Percentiles rank a stretch among this genome's conserved stretches.
These are phyloP conservation scores for Dalbergia oliveri DNA, from an alignment of 306 rosid genomes.

Conservation along the genomic window DNA sequence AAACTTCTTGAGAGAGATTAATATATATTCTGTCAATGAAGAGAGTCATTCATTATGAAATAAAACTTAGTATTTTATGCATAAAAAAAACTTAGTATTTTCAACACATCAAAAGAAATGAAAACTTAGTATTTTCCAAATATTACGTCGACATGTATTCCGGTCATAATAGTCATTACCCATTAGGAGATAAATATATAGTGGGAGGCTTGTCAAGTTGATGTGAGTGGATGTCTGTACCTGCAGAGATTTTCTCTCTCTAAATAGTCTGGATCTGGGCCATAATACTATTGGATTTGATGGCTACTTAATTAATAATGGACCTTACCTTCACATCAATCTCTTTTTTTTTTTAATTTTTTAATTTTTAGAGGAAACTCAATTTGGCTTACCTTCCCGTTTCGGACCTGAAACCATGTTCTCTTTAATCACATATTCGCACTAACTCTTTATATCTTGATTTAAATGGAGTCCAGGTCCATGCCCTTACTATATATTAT, in stretches of 20 bases:
- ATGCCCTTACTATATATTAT: background rate
- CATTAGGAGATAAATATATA: conserved; percentile 42
- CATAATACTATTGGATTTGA: conserved; percentile 32
- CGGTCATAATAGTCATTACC: conserved; percentile 20
- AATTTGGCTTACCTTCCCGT: background rate
- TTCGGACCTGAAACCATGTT: background rate
- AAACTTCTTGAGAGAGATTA: too few relatives aligned
- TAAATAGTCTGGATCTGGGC: conserved; percentile 38
- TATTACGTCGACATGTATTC: background rate
- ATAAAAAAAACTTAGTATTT: too few relatives aligned
- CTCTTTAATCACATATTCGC: too few relatives aligned
- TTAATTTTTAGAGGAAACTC: background rate
- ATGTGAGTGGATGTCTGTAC: conserved; percentile 60
- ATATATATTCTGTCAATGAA: too few relatives aligned
- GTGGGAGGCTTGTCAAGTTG: conserved; percentile 73
- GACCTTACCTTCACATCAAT: conserved; percentile 18
- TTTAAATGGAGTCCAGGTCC: background rate
- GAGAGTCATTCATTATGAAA: too few relatives aligned
- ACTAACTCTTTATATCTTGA: background rate
- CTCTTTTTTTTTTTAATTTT: too few relatives aligned
- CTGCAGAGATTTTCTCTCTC: conserved; percentile 25
- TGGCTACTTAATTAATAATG: conserved; percentile 34
- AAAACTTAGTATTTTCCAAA: too few relatives aligned
- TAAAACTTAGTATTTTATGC: too few relatives aligned
- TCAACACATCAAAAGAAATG: too few relatives aligned